Evolutionary conservation across 23 red algal genomes (phyloP), one percentile per base, ranked within the genome.

Genomic region (Agarophyton chilense): DNA sequence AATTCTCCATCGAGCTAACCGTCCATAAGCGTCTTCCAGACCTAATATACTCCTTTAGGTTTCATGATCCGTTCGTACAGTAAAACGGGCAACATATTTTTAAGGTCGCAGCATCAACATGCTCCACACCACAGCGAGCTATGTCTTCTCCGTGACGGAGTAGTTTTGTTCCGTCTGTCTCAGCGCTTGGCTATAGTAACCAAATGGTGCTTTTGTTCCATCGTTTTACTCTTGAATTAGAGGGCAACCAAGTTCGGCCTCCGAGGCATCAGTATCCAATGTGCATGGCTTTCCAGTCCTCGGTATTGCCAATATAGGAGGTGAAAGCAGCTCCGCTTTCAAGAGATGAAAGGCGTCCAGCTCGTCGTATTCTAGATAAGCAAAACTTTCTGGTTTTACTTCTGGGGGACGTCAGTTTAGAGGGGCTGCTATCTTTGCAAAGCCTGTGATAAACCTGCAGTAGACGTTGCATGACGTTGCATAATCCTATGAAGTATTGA

Each of bases 41-140:
- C 61, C 61, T 17, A 79, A 31, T 17, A 90, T 90, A 40, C 86
- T 79, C 46, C 54, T 33, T 35, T 79, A 53, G 31, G 72, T 7
- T 17, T 75, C 36, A 14, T 90, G 72, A 56, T 90, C 51, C 29
- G 86, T 77, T 21, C 72, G 46, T 45, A 90, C 16, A 2, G 72
- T 90, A 41, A 90, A 90, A 5, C 21, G 8, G 17, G 19, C 38
- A n/a, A 47, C 49, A 52, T 79, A 75, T 0, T 77, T 44, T 66
- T 62, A 77, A 10, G 66, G 84, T 0, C 67, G 38, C 31, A 78
- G 42, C 46, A 64, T 65, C 14, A 56, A 31, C 49, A 79, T 77
- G 43, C 68, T 68, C 86, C 86, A 90, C 11, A 90, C 47, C 9
- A 90, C 56, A 10, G 72, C 86, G 17, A 90, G 36, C 9, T 18